These are phyloP conservation scores for Panicum hallii DNA, from an alignment of 202 grass and related monocot species.

Conservation along the genomic window DNA sequence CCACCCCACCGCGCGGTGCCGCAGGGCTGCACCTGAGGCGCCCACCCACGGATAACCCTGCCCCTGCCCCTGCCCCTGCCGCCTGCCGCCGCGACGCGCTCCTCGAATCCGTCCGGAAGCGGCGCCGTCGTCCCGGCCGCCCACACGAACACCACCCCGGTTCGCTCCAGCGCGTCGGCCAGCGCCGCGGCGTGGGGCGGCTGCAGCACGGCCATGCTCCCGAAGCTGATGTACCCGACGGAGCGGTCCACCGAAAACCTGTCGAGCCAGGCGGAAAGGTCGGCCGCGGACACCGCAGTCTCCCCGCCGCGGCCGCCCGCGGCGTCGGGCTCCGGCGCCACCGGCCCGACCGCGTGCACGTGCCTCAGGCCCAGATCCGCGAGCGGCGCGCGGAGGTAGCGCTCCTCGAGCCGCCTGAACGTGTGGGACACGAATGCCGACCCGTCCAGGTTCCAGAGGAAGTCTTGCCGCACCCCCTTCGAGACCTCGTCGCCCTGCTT, in stretches of 20 bases:
- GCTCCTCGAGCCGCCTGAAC: slow-evolving; percentile 5
- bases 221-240: slow-evolving; percentile 66
- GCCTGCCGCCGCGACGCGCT: background rate
- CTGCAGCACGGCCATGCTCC: slow-evolving; percentile 48
- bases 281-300: background rate
- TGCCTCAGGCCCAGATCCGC: background rate
- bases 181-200: slow-evolving; percentile 35
- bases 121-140: background rate
- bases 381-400: background rate
- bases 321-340: background rate
- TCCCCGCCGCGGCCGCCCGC: background rate
- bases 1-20: slow-evolving; percentile 50
- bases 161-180: background rate
- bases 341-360: background rate
- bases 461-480: slow-evolving; percentile 36
- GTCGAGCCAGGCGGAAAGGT: slow-evolving; percentile 56
- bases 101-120: slow-evolving; percentile 1
- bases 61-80: slow-evolving; percentile 22
- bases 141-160: background rate
- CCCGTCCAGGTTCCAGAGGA: slow-evolving; percentile 47
- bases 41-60: slow-evolving; percentile 60
- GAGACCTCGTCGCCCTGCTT: slow-evolving; percentile 34
- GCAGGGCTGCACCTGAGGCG: slow-evolving; percentile 62
- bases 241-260: slow-evolving; percentile 42
- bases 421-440: slow-evolving; percentile 25